phyloP scores from a whole-genome alignment of 129 eudicot species.

The Centella asiatica region DNA sequence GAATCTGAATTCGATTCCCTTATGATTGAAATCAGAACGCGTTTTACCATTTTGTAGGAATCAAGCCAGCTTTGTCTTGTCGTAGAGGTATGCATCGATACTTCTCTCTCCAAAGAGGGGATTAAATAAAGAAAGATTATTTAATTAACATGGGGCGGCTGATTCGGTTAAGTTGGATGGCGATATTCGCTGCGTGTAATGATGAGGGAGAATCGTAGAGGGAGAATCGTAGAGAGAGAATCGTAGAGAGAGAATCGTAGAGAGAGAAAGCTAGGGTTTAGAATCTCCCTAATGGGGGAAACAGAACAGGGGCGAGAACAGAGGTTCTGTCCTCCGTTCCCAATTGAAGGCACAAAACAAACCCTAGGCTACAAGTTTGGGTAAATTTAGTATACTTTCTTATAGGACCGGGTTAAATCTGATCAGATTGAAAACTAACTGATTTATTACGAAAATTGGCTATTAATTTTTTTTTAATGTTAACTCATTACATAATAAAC shows the following conservation, averaged over 20 bases:
- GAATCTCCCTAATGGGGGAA: background rate
- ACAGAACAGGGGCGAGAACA: too few species aligned
- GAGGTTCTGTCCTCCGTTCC: too few species aligned
- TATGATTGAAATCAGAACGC: background rate
- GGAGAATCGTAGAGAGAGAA: background rate
- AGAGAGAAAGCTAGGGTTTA: background rate
- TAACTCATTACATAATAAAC: too few species aligned
- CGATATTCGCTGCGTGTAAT: conserved; percentile 6
- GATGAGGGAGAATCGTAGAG: too few species aligned
- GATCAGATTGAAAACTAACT: too few species aligned
- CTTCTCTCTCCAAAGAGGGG: background rate
- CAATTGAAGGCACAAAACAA: too few species aligned
- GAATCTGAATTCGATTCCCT: conserved; percentile 3
- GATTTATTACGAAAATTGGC: too few species aligned
- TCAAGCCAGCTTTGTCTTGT: background rate
- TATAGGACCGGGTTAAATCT: too few species aligned
- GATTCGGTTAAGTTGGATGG: conserved; percentile 6
- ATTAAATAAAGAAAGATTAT: background rate
- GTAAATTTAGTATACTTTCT: too few species aligned
- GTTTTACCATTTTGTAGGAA: background rate
- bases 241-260: background rate
- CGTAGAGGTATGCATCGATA: too few species aligned
- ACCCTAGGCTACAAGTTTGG: too few species aligned
- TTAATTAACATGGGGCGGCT: background rate
- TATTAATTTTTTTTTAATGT: too few species aligned